A percentile compares a stretch with the other conserved stretches of the same genome.
Evolutionary conservation across 352 stramenopile species (phyloP).

Genomic region (Phytopythium oedochilum): DNA sequence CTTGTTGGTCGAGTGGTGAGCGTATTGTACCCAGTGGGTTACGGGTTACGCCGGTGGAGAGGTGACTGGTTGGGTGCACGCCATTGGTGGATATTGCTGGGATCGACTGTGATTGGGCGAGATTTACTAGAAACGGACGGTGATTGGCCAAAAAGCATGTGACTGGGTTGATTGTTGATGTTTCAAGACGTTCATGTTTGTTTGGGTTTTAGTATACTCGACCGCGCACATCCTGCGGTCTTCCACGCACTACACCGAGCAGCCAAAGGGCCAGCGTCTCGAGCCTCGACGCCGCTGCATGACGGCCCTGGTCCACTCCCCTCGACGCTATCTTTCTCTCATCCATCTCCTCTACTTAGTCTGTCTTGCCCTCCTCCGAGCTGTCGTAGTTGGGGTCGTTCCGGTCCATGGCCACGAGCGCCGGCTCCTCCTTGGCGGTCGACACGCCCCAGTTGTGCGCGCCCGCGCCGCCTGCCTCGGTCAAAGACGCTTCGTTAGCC

Average conservation of each 20-base stretch:
- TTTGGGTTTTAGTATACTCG: slow-evolving; percentile 1
- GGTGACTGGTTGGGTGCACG: not conserved
- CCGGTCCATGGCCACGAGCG: slow-evolving; percentile 44
- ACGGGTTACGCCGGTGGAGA: too few species aligned
- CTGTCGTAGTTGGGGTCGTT: slow-evolving; percentile 80
- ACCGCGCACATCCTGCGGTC: not conserved
- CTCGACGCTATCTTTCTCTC: not conserved
- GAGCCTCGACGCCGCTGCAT: too few species aligned
- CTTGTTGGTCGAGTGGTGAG: too few species aligned
- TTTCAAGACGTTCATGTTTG: not conserved
- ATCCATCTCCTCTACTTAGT: not conserved
- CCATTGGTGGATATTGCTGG: not conserved
- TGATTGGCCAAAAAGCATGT: not conserved
- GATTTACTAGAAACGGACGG: not conserved
- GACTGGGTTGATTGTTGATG: not conserved
- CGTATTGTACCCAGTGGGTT: too few species aligned
- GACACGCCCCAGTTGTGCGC: slow-evolving; percentile 78
- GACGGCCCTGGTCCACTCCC: too few species aligned
- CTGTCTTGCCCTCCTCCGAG: slow-evolving; percentile 36
- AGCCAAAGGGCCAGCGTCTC: too few species aligned
- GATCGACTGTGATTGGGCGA: not conserved
- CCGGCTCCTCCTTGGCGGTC: slow-evolving; percentile 31
- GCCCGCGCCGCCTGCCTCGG: slow-evolving; percentile 53
- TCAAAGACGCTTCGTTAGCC: slow-evolving; percentile 2
- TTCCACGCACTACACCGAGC: not conserved